These are phyloP conservation scores for Beauveria scarabaeidicola DNA, from an alignment of 2,329 filamentous ascomycete genomes.

Conservation along the genomic window DNA sequence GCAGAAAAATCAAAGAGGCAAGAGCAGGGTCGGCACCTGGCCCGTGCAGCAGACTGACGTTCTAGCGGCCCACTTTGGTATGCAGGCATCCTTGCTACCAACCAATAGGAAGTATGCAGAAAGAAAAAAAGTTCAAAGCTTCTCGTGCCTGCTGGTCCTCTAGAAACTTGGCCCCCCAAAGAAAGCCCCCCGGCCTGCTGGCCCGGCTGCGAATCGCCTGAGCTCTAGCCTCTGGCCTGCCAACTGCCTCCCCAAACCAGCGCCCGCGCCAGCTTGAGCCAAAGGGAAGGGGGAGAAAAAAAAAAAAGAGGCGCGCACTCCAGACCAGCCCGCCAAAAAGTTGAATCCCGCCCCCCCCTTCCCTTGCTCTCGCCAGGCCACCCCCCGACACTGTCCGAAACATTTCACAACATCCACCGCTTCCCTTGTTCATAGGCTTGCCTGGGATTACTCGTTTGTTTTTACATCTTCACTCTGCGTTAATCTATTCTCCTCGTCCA, in stretches of 20 bases:
- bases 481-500: background rate
- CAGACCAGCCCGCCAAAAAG: constrained; percentile 8
- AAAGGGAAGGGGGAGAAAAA: background rate
- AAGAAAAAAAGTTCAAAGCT: constrained; percentile 31
- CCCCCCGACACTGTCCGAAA: constrained; percentile 3
- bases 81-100: constrained; percentile 23
- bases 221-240: too few species aligned
- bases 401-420: constrained; percentile 7
- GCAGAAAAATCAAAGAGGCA: constrained; percentile 1
- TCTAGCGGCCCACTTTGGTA: constrained; percentile 27
- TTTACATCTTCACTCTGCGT: background rate
- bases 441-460: background rate
- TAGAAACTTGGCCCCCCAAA: background rate
- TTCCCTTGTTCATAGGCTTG: background rate
- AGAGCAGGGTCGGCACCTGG: constrained; percentile 13
- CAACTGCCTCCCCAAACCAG: constrained; percentile 1
- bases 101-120: constrained; percentile 26
- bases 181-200: background rate
- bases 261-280: background rate
- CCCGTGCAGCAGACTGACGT: constrained; percentile 20
- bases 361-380: background rate
- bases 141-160: constrained; percentile 21
- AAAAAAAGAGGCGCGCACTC: constrained; percentile 13
- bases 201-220: constrained; percentile 4
- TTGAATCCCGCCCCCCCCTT: constrained; percentile 8